Percentiles rank a stretch among this genome's conserved stretches.
Evolutionary conservation across 345 rosid genomes (phyloP).

Genomic region (Arabidopsis suecica): DNA sequence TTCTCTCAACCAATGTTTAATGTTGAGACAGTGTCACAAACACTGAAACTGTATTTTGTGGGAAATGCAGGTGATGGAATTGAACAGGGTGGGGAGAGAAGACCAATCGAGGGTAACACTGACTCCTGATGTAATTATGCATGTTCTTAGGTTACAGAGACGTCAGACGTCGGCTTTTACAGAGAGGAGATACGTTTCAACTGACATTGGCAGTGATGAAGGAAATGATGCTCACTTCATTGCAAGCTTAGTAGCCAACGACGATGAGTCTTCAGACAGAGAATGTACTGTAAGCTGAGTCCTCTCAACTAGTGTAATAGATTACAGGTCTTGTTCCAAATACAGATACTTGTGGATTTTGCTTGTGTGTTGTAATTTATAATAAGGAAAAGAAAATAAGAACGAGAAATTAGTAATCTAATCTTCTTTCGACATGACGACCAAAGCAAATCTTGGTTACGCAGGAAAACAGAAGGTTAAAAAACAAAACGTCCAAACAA

Average conservation of each 20-base stretch:
- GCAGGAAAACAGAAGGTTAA: not conserved
- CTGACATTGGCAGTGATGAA: constrained; percentile 53
- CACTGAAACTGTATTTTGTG: constrained; percentile 26
- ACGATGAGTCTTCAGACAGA: constrained; percentile 37
- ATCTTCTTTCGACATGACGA: not conserved
- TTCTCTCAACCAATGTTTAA: constrained; percentile 13
- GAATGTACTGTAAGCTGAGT: constrained; percentile 45
- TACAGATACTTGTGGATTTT: constrained; percentile 19
- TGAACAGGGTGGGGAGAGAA: constrained; percentile 60
- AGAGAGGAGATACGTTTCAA: constrained; percentile 56
- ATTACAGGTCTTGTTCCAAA: not conserved
- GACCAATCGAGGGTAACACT: constrained; percentile 54
- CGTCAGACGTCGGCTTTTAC: constrained; percentile 55
- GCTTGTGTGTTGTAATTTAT: constrained; percentile 24
- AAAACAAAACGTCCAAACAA: not conserved
- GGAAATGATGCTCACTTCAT: constrained; percentile 45
- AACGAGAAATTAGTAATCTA: constrained; percentile 2
- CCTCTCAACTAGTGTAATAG: constrained; percentile 3
- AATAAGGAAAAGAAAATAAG: constrained; percentile 26
- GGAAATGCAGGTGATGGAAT: constrained; percentile 61
- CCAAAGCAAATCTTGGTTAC: not conserved
- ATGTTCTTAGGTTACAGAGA: constrained; percentile 65
- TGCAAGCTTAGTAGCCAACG: constrained; percentile 24
- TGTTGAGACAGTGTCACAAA: not conserved
- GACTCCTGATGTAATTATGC: constrained; percentile 74